phyloP scores from a whole-genome alignment of 1,284 basidiomycete genomes.

The Coriolopsis trogii region DNA sequence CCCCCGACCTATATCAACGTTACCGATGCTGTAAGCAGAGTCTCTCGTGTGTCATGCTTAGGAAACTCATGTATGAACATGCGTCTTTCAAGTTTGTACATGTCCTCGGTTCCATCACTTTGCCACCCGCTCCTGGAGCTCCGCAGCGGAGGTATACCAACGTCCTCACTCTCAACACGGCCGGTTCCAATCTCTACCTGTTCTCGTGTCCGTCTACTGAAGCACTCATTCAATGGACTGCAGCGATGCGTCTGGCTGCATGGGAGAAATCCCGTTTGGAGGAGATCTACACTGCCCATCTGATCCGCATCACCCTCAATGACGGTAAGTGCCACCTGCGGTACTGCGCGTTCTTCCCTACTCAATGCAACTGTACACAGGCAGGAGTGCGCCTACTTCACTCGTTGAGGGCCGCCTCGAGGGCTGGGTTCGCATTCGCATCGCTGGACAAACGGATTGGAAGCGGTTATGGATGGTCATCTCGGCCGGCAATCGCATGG shows the following conservation, averaged over 20 bases:
- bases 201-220: constrained; percentile 82
- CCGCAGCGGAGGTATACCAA: constrained; percentile 68
- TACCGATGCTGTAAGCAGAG: constrained; percentile 75
- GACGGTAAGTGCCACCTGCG: constrained; percentile 41
- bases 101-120: constrained; percentile 73
- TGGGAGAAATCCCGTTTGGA: constrained; percentile 97
- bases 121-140: constrained; percentile 49
- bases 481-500: constrained; percentile 24
- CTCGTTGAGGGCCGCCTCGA: constrained; percentile 81
- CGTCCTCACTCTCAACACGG: constrained; percentile 93
- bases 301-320: constrained; percentile 75
- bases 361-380: constrained; percentile 40
- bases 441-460: constrained; percentile 97
- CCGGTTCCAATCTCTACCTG: constrained; percentile 88
- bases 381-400: constrained; percentile 66
- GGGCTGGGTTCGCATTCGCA: constrained; percentile 90
- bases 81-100: constrained; percentile 57
- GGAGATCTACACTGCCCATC: constrained; percentile 96
- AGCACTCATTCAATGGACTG: constrained; percentile 86
- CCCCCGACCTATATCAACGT: constrained; percentile 87
- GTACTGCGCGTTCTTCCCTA: neutral
- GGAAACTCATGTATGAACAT: neutral
- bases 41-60: neutral
- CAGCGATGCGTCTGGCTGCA: constrained; percentile 86
- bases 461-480: constrained; percentile 90